Conservation (phyloP, 1,139 yeast species). For the Hansenula sp. region DNA sequence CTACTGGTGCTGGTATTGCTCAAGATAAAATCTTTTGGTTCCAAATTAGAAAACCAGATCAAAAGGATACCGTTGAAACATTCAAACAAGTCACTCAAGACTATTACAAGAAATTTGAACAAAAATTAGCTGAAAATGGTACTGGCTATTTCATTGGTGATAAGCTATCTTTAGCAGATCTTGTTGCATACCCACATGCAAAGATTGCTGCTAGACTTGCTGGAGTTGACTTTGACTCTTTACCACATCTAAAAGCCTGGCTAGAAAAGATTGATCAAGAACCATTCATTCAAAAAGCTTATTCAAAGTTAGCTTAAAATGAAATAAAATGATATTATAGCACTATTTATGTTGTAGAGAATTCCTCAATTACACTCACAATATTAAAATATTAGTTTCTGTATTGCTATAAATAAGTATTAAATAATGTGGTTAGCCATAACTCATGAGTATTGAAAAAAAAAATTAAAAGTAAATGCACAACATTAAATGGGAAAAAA, state of each 20-base stretch:
- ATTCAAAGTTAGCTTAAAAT: not conserved
- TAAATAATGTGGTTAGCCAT: too few species aligned
- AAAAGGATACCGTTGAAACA: not conserved
- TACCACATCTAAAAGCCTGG: constrained; percentile 1
- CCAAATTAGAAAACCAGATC: not conserved
- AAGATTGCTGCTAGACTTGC: not conserved
- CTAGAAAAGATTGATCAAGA: not conserved
- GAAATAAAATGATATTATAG: too few species aligned
- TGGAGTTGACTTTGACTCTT: not conserved
- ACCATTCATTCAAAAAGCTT: constrained; percentile 3
- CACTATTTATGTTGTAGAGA: too few species aligned
- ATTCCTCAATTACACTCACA: too few species aligned
- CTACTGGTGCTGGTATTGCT: not conserved
- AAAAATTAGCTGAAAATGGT: not conserved
- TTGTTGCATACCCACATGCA: constrained; percentile 4
- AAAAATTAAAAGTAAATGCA: too few species aligned
- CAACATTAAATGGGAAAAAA: too few species aligned
- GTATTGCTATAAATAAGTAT: too few species aligned
- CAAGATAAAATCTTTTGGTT: not conserved
- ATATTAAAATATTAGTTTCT: too few species aligned
- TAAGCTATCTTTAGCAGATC: constrained; percentile 38
- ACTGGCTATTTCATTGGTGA: constrained; percentile 42
- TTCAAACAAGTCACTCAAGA: not conserved
- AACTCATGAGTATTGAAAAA: too few species aligned
- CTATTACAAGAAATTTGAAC: not conserved